Evolutionary conservation across 179 eudicot species (phyloP).

Genomic region (Spinacia oleracea): DNA sequence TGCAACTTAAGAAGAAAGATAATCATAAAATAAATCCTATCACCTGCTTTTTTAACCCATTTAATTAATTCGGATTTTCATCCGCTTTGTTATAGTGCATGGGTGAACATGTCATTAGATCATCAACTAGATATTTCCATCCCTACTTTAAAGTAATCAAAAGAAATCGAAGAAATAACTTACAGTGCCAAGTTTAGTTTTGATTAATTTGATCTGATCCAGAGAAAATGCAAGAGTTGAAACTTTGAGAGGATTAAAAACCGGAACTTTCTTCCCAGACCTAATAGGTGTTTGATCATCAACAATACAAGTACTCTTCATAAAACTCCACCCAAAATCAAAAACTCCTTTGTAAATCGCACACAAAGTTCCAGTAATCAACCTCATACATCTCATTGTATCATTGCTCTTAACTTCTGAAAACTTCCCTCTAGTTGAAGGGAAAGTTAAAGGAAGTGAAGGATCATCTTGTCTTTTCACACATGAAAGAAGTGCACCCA

Average conservation of each 20-base stretch:
- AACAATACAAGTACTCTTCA: constrained; percentile 49
- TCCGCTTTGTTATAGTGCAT: too few species aligned
- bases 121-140: too few species aligned
- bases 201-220: constrained; percentile 56
- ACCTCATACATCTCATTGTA: not conserved
- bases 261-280: constrained; percentile 55
- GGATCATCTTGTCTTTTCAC: constrained; percentile 60
- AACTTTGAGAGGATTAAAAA: constrained; percentile 46
- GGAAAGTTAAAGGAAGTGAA: constrained; percentile 60
- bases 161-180: constrained; percentile 24
- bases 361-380: constrained; percentile 19
- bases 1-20: too few species aligned
- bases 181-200: constrained; percentile 60
- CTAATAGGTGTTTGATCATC: constrained; percentile 61
- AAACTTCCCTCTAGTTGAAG: constrained; percentile 28
- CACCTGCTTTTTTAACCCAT: too few species aligned
- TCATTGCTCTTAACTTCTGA: constrained; percentile 4
- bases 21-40: too few species aligned
- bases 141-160: too few species aligned
- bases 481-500: constrained; percentile 81
- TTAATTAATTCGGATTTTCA: too few species aligned
- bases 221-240: constrained; percentile 50
- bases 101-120: too few species aligned
- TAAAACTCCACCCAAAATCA: constrained; percentile 65
- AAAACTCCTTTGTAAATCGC: constrained; percentile 32